Conservation (phyloP, 768 basidiomycete genomes). For the Rhodosporidiobolus odoratus region DNA sequence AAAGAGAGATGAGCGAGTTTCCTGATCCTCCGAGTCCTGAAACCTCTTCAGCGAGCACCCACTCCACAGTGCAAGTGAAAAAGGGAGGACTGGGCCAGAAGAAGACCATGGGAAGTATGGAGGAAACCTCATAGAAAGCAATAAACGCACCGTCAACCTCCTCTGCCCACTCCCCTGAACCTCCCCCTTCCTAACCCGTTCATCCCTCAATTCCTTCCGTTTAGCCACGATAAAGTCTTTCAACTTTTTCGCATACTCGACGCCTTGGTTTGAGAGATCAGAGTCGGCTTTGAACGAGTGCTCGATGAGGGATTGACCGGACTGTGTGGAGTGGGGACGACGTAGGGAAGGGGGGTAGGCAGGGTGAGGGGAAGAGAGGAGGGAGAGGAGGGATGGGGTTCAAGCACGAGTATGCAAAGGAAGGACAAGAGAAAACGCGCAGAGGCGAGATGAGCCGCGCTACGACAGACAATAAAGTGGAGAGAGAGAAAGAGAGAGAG, state of each 20-base stretch:
- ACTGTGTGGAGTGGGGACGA: too few relatives aligned
- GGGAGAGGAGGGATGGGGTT: too few relatives aligned
- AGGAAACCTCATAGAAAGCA: background rate
- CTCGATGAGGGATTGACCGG: constrained; percentile 96
- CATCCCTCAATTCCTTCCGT: constrained; percentile 67
- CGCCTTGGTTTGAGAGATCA: constrained; percentile 86
- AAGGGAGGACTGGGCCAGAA: background rate
- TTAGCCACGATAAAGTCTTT: constrained; percentile 85
- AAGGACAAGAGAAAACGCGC: too few relatives aligned
- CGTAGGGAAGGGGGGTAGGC: background rate
- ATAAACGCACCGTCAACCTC: constrained; percentile 44
- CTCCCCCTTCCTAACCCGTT: constrained; percentile 50
- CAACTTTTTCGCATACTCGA: constrained; percentile 86
- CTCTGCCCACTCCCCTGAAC: constrained; percentile 52
- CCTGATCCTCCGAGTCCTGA: background rate
- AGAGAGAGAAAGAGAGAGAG: background rate
- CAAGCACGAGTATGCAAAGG: too few relatives aligned
- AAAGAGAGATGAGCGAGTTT: background rate
- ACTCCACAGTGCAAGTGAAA: background rate
- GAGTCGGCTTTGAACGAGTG: constrained; percentile 99
- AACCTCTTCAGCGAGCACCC: background rate
- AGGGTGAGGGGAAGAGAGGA: background rate
- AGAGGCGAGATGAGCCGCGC: too few relatives aligned
- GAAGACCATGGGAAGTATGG: background rate
- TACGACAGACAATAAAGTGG: too few relatives aligned